Percentiles rank a stretch among this genome's conserved stretches.
phyloP scores from a whole-genome alignment of 352 stramenopile species.

The Pythium grandisporangium region DNA sequence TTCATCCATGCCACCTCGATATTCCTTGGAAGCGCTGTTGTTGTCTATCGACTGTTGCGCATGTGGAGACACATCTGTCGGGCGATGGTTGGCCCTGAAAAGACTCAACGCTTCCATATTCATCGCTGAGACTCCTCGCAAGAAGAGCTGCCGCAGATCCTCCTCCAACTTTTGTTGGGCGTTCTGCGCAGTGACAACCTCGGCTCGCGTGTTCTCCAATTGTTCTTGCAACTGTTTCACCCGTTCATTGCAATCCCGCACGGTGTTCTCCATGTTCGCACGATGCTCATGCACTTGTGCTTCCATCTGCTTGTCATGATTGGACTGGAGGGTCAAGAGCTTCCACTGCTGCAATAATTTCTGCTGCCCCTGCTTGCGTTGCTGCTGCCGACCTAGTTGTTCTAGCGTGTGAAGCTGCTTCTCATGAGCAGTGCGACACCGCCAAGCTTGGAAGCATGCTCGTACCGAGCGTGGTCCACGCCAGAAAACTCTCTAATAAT shows the following conservation, averaged over 20 bases:
- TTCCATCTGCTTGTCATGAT: constrained; percentile 4
- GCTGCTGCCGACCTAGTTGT: constrained; percentile 3
- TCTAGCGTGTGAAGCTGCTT: constrained; percentile 4
- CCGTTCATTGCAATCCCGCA: not conserved
- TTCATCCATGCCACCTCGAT: no score
- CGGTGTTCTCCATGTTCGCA: not conserved
- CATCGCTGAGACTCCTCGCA: constrained; percentile 64
- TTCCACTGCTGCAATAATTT: constrained; percentile 8
- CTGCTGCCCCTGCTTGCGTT: constrained; percentile 6
- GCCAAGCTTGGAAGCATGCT: constrained; percentile 10
- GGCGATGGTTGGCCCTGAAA: constrained; percentile 50
- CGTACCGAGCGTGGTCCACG: not conserved
- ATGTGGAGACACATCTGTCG: no score
- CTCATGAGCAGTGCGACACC: not conserved
- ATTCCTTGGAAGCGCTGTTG: no score
- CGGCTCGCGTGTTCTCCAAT: constrained; percentile 22
- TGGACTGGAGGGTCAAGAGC: constrained; percentile 4
- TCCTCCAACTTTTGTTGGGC: constrained; percentile 43
- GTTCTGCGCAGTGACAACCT: constrained; percentile 23
- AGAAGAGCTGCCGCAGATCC: constrained; percentile 52
- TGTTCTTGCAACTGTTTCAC: constrained; percentile 26
- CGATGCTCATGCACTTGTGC: constrained; percentile 1
- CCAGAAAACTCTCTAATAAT: not conserved
- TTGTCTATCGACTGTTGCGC: no score
- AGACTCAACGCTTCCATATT: constrained; percentile 64